Percentiles rank a stretch among this genome's conserved stretches.
Evolutionary conservation across 768 basidiomycete genomes (phyloP).

Genomic region (Serendipita vermifera): DNA sequence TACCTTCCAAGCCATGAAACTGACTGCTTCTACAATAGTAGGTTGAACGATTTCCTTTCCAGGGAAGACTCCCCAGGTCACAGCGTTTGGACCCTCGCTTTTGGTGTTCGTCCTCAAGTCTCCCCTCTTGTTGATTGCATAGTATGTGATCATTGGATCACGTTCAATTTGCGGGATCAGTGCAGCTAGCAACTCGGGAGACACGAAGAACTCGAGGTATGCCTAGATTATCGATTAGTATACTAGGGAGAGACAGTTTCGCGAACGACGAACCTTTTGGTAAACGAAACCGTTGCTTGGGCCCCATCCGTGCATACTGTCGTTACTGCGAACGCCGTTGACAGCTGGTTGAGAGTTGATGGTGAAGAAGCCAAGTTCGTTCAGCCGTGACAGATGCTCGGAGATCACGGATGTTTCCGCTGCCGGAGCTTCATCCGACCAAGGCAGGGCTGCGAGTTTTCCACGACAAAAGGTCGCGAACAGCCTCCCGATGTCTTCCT

Average conservation of each 20-base stretch:
- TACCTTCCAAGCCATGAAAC: constrained; percentile 98
- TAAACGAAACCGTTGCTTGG: constrained; percentile 89
- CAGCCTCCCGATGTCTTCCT: constrained; percentile 52
- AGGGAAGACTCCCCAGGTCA: constrained; percentile 97
- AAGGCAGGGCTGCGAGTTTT: constrained; percentile 68
- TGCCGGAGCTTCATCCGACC: constrained; percentile 85
- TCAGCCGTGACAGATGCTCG: constrained; percentile 67
- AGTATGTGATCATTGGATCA: constrained; percentile 85
- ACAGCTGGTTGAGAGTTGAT: constrained; percentile 98
- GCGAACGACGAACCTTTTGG: constrained; percentile 54
- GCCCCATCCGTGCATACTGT: constrained; percentile 85
- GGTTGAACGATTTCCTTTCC: constrained; percentile 94
- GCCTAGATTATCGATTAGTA: constrained; percentile 38
- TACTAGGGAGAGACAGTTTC: neutral
- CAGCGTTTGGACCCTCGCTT: constrained; percentile 93
- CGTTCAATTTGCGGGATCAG: constrained; percentile 74
- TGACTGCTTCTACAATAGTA: constrained; percentile 92
- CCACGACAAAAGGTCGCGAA: constrained; percentile 76
- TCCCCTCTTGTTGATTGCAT: constrained; percentile 91
- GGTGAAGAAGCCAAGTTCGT: constrained; percentile 83
- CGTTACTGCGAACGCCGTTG: constrained; percentile 73
- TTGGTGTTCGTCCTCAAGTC: constrained; percentile 91
- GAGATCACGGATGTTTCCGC: constrained; percentile 75
- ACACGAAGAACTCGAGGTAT: constrained; percentile 91
- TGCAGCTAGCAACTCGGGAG: constrained; percentile 53